These are phyloP conservation scores for Morella rubra DNA, from an alignment of 306 rosid genomes.

Conservation along the genomic window DNA sequence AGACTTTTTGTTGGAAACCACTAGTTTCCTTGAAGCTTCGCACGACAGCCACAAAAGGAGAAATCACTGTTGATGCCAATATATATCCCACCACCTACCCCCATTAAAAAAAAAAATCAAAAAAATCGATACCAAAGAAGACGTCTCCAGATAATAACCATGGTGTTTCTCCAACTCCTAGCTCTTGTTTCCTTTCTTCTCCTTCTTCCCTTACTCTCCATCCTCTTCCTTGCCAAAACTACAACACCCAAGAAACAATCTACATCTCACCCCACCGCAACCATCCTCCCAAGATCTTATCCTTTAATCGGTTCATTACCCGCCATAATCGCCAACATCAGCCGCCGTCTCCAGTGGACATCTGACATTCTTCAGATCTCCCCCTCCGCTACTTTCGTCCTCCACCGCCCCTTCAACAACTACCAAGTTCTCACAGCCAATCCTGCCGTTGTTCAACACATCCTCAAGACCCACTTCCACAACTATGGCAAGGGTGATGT, in stretches of 20 bases:
- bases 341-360: conserved; percentile 54
- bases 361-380: conserved; percentile 53
- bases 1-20: no score
- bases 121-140: no score
- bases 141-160: not conserved
- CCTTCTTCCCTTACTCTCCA: conserved; percentile 2
- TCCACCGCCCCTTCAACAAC: conserved; percentile 46
- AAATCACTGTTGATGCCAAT: no score
- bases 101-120: no score
- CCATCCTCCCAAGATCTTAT: conserved; percentile 49
- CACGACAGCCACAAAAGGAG: no score
- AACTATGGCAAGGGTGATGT: conserved; percentile 31
- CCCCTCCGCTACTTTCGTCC: conserved; percentile 56
- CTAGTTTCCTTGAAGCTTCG: no score
- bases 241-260: not conserved
- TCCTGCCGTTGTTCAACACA: conserved; percentile 44
- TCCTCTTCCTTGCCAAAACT: conserved; percentile 27
- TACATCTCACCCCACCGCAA: conserved; percentile 2
- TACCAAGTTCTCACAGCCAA: conserved; percentile 55
- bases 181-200: not conserved
- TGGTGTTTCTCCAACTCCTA: conserved; percentile 9
- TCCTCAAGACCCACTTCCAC: conserved; percentile 38
- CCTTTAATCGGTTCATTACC: conserved; percentile 56
- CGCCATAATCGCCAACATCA: conserved; percentile 34
- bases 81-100: no score